Evolutionary conservation across 2,329 filamentous ascomycete genomes (phyloP).

Genomic region (Colletotrichum navitas): DNA sequence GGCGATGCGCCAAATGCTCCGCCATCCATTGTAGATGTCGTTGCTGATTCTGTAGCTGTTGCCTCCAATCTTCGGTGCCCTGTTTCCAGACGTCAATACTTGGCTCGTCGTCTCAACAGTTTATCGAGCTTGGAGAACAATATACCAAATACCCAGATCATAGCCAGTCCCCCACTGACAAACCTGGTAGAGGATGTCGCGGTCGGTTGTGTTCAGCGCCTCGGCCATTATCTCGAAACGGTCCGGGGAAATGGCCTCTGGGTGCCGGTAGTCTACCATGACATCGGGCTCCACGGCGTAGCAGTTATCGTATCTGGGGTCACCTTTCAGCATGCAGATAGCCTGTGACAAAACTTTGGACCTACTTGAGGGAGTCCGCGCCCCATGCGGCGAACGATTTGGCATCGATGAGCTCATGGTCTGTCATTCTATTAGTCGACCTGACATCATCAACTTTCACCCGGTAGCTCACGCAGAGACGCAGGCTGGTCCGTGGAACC

Average conservation of each 20-base stretch:
- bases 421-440: slow-evolving; percentile 43
- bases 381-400: slow-evolving; percentile 57
- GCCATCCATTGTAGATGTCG: slow-evolving; percentile 65
- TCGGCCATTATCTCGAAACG: slow-evolving; percentile 62
- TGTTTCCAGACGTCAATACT: slow-evolving; percentile 11
- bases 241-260: slow-evolving; percentile 54
- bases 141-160: slow-evolving; percentile 60
- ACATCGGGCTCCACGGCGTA: slow-evolving; percentile 57
- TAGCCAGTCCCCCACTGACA: slow-evolving; percentile 67
- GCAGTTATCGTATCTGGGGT: slow-evolving; percentile 61
- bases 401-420: slow-evolving; percentile 57
- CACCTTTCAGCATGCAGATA: rapidly evolving
- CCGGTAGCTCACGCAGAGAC: slow-evolving; percentile 53
- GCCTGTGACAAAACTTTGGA: not conserved
- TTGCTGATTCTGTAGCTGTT: slow-evolving; percentile 66
- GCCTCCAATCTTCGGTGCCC: slow-evolving; percentile 45
- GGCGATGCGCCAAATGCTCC: slow-evolving; percentile 63
- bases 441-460: too few relatives aligned
- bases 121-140: not conserved
- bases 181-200: slow-evolving; percentile 61
- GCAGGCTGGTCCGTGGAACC: slow-evolving; percentile 58
- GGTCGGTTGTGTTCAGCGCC: slow-evolving; percentile 54
- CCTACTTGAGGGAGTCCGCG: slow-evolving; percentile 66
- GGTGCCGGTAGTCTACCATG: slow-evolving; percentile 57
- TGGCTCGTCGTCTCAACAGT: not conserved